Evolutionary conservation across 352 stramenopile species (phyloP), one percentile per base, ranked within the genome.

Genomic region (Phytophthora palmivora): DNA sequence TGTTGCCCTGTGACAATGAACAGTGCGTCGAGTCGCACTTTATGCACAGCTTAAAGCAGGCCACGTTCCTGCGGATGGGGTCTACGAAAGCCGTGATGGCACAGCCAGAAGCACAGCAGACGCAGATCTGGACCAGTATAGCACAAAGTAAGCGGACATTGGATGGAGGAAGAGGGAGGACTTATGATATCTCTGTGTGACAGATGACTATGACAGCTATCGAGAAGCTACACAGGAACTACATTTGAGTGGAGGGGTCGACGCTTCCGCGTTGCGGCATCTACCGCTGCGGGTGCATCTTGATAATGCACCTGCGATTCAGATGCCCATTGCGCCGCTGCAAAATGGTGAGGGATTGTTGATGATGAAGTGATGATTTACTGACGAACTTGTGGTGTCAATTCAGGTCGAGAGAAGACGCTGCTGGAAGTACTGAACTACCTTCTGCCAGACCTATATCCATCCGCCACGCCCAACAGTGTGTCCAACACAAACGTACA

Each of bases 41-140:
- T 41, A 95, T 95, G 84, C 84, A 95, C 72, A 89, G 79, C 50
- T 74, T 92, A 33, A 95, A 95, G 62, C 86, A 94, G 63, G 74
- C 82, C 21, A 85, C 75, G 42, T 95, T 91, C 52, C 55, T 94
- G 39, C 70, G 85, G 34, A 81, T 75, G 48, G 84, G 87, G 34
- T 89, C 82, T 12, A 95, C 84, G 26, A 93, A 94, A 57, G 72
- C 73, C 34, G 87, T 95, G 51, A 95, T 95, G 87, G 70, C 59
- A 33, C 66, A 94, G 58, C 83, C 87, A 4, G 82, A 92, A 49
- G 82, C 83, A 11, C 84, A 94, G 67, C 87, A 95, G 53, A 87
- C 65, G 7, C 82, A 90, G 61, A 92, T 95, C 53, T 95, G 84
- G 84, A 82, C 76, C 30, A 91, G 83, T 54, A 67, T 94, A 57